Evolutionary conservation across 2,329 filamentous ascomycete genomes (phyloP).

Genomic region (Samsoniella hepiali): DNA sequence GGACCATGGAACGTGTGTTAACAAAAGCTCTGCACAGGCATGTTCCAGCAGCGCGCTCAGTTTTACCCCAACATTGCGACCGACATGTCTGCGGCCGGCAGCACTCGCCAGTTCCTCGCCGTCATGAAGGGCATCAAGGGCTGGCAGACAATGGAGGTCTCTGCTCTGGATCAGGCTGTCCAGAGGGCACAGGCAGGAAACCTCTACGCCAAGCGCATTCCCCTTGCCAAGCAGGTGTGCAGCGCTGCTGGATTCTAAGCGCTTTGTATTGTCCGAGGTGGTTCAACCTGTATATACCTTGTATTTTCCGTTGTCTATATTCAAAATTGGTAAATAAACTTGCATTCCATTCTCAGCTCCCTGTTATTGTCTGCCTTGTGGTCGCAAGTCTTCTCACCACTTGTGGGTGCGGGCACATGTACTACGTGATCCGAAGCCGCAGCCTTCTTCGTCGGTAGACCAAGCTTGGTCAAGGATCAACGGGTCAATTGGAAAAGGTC

Average conservation of each 20-base stretch:
- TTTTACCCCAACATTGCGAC: constrained; percentile 1
- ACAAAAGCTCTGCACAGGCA: neutral
- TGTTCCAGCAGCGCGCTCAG: constrained; percentile 13
- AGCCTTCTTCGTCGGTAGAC: too few relatives aligned
- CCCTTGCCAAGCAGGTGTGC: constrained; percentile 14
- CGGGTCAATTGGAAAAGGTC: too few relatives aligned
- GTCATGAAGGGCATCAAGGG: constrained; percentile 9
- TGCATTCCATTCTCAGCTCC: neutral
- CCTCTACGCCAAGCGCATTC: constrained; percentile 13
- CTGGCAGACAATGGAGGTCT: constrained; percentile 13
- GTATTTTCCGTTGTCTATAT: neutral
- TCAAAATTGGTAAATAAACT: too few relatives aligned
- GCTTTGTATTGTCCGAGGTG: neutral
- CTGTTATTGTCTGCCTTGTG: too few relatives aligned
- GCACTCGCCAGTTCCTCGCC: constrained; percentile 10
- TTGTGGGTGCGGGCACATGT: too few relatives aligned
- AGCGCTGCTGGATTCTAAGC: constrained; percentile 15
- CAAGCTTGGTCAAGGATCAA: too few relatives aligned
- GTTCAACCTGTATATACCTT: neutral
- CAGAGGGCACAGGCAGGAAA: constrained; percentile 15
- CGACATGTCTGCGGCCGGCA: constrained; percentile 12
- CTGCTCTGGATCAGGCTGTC: constrained; percentile 5
- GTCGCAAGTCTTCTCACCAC: too few relatives aligned
- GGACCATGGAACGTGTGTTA: too few relatives aligned
- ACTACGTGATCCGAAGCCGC: too few relatives aligned